Percentiles rank a stretch among this genome's conserved stretches.
Conservation (phyloP, 1,284 basidiomycete genomes). For the Malassezia sympodialis region DNA sequence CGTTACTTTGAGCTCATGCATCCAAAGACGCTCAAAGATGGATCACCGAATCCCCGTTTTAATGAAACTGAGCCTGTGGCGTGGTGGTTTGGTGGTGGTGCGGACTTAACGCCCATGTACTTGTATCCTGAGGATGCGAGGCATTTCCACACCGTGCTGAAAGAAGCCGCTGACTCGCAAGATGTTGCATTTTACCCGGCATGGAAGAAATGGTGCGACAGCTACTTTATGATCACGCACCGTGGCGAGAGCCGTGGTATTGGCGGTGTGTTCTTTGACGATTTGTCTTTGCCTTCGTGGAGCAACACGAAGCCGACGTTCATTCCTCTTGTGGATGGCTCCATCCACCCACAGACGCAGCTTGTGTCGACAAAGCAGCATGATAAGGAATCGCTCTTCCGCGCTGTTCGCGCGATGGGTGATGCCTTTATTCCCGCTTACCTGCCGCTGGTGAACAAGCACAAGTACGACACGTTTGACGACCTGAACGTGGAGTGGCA, state of each 20-base stretch:
- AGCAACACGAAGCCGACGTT: slow-evolving; percentile 12
- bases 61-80: slow-evolving; percentile 53
- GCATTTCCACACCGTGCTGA: slow-evolving; percentile 76
- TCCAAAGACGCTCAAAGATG: slow-evolving; percentile 41
- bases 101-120: slow-evolving; percentile 88
- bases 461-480: slow-evolving; percentile 27
- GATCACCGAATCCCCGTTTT: slow-evolving; percentile 42
- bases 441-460: slow-evolving; percentile 35
- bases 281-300: slow-evolving; percentile 35
- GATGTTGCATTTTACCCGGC: slow-evolving; percentile 62
- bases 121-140: slow-evolving; percentile 74
- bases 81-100: slow-evolving; percentile 99
- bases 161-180: slow-evolving; percentile 66
- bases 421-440: slow-evolving; percentile 45
- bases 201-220: slow-evolving; percentile 95
- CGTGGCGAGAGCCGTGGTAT: slow-evolving; percentile 79
- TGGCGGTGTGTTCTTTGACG: slow-evolving; percentile 91
- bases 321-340: slow-evolving; percentile 33
- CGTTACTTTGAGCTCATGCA: slow-evolving; percentile 74
- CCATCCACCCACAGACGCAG: slow-evolving; percentile 11
- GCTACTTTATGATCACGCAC: slow-evolving; percentile 92
- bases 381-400: slow-evolving; percentile 36
- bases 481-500: slow-evolving; percentile 37
- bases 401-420: slow-evolving; percentile 35
- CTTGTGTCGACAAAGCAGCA: slow-evolving; percentile 27